phyloP scores from a whole-genome alignment of 768 basidiomycete species.

The Peribolospora baueri region DNA sequence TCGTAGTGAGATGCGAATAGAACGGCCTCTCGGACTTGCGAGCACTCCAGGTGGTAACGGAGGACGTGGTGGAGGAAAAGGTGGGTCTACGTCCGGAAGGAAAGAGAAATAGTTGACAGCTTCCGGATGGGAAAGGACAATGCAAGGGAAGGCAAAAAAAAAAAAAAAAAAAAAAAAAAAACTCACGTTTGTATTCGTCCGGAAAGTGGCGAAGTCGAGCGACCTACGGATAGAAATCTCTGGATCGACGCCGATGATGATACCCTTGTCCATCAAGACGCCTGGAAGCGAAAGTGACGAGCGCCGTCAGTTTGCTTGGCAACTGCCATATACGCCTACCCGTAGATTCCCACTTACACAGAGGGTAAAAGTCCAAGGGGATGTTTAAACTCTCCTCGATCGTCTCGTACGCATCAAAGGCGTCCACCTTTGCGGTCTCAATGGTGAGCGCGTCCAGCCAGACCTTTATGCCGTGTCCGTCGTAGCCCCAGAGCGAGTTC shows the following conservation, averaged over 20 bases:
- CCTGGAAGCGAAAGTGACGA: conserved; percentile 26
- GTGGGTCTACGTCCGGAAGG: conserved; percentile 38
- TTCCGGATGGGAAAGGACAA: not conserved
- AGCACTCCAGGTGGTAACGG: conserved; percentile 46
- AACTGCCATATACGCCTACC: not conserved
- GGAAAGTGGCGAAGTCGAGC: conserved; percentile 70
- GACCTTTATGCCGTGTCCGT: conserved; percentile 63
- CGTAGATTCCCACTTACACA: conserved; percentile 35
- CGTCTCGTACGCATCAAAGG: conserved; percentile 24
- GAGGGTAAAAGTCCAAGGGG: conserved; percentile 74
- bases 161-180: not conserved
- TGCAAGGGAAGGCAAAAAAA: not conserved
- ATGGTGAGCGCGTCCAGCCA: conserved; percentile 92
- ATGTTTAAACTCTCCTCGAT: conserved; percentile 88
- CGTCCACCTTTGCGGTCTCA: conserved; percentile 31
- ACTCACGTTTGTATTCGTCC: conserved; percentile 54
- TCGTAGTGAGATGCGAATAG: conserved; percentile 66
- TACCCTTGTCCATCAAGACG: conserved; percentile 95
- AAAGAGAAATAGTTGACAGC: not conserved
- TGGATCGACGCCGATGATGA: conserved; percentile 85
- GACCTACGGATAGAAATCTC: conserved; percentile 51
- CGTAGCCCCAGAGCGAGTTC: conserved; percentile 94
- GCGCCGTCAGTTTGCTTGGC: conserved; percentile 3
- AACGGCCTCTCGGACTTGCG: conserved; percentile 47
- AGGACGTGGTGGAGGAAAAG: conserved; percentile 83